Evolutionary conservation across 2,329 filamentous ascomycete species (phyloP), one percentile per base, ranked within the genome.

Genomic region (Periconia sp.): DNA sequence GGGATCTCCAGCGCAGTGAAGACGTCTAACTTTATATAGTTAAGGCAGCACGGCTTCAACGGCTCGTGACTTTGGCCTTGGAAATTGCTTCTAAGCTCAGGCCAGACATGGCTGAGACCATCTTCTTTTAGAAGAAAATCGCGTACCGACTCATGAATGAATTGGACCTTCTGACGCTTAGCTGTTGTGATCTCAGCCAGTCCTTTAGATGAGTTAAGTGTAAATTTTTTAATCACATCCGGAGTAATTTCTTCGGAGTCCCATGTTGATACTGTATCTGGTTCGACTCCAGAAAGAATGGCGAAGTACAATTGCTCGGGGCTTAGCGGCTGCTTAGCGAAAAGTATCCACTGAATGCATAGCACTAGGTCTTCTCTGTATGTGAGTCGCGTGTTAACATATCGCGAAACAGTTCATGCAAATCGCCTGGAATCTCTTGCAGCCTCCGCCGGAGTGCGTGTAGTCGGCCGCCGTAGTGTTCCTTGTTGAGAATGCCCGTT

Each of bases 401-500:
- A n/a, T n/a, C 52, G 37, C 17, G 43, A 41, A 54, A 54, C n/a
- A 54, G 41, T 20, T 44, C 44, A 31, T 51, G 18, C 11, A 54
- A 30, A 19, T 54, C 52, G 41, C 27, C 17, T 3, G 52, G 52
- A 23, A 54, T 54, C 14, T 50, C 52, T n/a, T 45, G 20, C 18
- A 54, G 40, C 20, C 42, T 54, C 45, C 31, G 51, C 23, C 30
- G 42, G 33, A 57, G 40, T 37, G 52, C 41, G 46, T 47, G 43
- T 6, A 54, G 46, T 0, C 64, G 61, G 40, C 73, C 66, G 2
- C 57, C 17, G 7, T 57, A 58, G 57, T 66, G 71, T 52, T 76
- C 75, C 23, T 72, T 71, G 42, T 80, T 79, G 1, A 81, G 64
- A 7, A 79, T 78, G 10, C 70, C 52, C 2, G 80, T 65, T 3